Evolutionary conservation across 257 asterid species (phyloP).

Genomic region (Perilla frutescens): DNA sequence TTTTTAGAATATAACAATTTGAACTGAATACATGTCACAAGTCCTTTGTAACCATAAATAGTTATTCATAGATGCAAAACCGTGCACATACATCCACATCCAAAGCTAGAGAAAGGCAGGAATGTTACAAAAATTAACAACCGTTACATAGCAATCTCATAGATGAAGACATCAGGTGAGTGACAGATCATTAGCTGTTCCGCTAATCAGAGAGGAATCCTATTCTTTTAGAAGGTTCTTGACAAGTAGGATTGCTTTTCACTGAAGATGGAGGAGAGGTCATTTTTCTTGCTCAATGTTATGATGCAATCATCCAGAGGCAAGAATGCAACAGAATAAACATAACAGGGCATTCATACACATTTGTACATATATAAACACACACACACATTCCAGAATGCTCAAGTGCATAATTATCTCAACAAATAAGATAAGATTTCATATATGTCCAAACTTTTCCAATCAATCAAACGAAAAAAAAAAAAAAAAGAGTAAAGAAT

Average conservation of each 20-base stretch:
- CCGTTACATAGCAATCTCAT: background rate
- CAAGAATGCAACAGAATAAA: background rate
- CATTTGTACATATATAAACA: background rate
- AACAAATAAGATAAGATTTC: background rate
- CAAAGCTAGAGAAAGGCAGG: background rate
- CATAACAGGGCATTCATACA: background rate
- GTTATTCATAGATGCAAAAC: background rate
- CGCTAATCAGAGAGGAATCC: background rate
- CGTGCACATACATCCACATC: background rate
- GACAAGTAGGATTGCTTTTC: conserved; percentile 1
- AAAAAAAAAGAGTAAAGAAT: background rate
- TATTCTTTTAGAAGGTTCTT: conserved; percentile 9
- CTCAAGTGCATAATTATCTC: background rate
- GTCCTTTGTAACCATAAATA: background rate
- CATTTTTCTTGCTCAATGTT: background rate
- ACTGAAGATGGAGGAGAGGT: background rate
- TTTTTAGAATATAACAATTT: background rate
- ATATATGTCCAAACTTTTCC: conserved; percentile 4
- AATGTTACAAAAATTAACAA: background rate
- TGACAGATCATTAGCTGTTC: background rate
- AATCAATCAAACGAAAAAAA: background rate
- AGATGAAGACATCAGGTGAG: conserved; percentile 19
- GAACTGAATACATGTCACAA: background rate
- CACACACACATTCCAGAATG: background rate
- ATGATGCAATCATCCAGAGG: background rate